Percentiles rank a stretch among this genome's conserved stretches.
phyloP scores from a whole-genome alignment of 202 grass and related monocot genomes.

The Eragrostis tef region DNA sequence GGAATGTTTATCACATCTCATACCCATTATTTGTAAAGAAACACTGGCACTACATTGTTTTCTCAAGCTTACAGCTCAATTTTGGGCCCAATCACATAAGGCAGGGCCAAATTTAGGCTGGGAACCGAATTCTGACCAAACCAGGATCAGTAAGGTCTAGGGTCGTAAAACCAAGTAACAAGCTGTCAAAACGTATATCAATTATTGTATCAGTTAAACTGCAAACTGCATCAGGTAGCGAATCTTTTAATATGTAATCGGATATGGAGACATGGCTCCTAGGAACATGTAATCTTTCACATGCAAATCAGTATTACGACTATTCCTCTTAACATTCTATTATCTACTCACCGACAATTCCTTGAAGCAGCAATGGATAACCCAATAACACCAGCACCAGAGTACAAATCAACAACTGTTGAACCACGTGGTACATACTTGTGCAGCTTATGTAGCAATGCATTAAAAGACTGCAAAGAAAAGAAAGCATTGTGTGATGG shows the following conservation, averaged over 20 bases:
- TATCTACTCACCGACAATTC: slow-evolving; percentile 57
- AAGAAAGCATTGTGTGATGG: slow-evolving; percentile 37
- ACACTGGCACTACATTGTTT: background rate
- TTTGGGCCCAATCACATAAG: slow-evolving; percentile 21
- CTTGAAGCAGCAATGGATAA: slow-evolving; percentile 78
- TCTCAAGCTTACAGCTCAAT: background rate
- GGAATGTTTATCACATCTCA: background rate
- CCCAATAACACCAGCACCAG: slow-evolving; percentile 89
- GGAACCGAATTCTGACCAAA: slow-evolving; percentile 13
- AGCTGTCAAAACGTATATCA: background rate
- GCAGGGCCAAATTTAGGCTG: background rate
- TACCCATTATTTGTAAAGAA: background rate
- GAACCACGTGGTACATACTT: slow-evolving; percentile 91
- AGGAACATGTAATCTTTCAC: slow-evolving; percentile 2
- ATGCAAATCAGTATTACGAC: slow-evolving; percentile 27
- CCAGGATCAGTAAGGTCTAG: background rate
- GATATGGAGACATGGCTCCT: background rate
- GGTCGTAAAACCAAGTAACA: background rate
- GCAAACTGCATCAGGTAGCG: slow-evolving; percentile 1
- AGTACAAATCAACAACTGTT: slow-evolving; percentile 95
- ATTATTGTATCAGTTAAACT: background rate
- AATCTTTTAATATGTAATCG: background rate
- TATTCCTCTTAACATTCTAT: slow-evolving; percentile 13
- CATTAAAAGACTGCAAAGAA: slow-evolving; percentile 82
- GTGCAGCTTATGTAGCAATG: slow-evolving; percentile 77